These are phyloP conservation scores for Apiospora arundinis DNA, from an alignment of 2,329 filamentous ascomycete genomes.

Conservation along the genomic window DNA sequence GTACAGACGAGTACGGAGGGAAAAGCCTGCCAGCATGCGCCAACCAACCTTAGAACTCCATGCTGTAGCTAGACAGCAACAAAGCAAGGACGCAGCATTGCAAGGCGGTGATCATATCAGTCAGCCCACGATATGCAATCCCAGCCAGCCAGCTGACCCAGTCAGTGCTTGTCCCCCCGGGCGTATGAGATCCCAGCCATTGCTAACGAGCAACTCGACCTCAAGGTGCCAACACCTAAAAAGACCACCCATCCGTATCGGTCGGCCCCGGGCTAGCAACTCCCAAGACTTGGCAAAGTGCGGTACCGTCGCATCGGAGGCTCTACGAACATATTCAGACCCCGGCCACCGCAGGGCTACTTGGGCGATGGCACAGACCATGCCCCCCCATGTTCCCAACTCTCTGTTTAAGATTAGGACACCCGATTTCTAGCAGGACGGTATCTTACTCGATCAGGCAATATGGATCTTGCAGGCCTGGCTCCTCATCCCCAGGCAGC, in stretches of 20 bases:
- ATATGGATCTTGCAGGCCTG: conserved; percentile 14
- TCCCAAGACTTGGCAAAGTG: conserved; percentile 2
- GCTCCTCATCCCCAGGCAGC: not conserved
- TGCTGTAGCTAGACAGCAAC: not conserved
- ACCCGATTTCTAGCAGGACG: not conserved
- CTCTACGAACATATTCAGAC: conserved; percentile 5
- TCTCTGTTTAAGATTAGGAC: conserved; percentile 10
- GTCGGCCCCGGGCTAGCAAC: conserved; percentile 7
- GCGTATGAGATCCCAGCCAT: not conserved
- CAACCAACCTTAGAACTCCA: not conserved
- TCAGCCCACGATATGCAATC: conserved; percentile 3
- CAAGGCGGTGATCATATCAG: conserved; percentile 1
- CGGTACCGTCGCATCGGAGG: conserved; percentile 14
- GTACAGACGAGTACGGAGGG: not conserved
- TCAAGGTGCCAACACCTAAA: conserved; percentile 1
- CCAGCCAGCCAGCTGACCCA: conserved; percentile 6
- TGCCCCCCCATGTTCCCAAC: not conserved
- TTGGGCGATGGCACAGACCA: conserved; percentile 10
- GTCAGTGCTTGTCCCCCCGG: not conserved
- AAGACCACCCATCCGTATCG: not conserved
- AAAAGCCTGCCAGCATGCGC: not conserved
- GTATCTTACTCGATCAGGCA: conserved; percentile 18
- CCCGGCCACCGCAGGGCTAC: conserved; percentile 12
- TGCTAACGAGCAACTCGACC: not conserved
- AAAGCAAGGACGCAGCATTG: not conserved